A percentile compares a stretch with the other conserved stretches of the same genome.
Conservation (phyloP, 2,329 filamentous ascomycete species). For the Phaeosphaeria sp. region DNA sequence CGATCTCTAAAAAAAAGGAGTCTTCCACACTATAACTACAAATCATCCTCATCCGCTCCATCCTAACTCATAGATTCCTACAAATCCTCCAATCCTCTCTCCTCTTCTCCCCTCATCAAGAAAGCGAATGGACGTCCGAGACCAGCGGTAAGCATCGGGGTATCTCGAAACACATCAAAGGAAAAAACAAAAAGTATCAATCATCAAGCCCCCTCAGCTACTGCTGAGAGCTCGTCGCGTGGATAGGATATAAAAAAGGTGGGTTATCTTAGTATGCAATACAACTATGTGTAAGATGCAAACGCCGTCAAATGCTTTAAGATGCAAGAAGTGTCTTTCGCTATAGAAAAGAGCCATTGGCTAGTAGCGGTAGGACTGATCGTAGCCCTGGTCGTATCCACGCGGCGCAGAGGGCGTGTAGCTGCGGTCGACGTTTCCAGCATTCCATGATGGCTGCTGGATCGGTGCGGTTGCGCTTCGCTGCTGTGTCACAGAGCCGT, state of each 20-base stretch:
- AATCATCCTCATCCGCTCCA: neutral
- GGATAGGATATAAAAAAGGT: neutral
- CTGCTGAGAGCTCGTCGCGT: neutral
- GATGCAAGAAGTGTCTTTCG: neutral
- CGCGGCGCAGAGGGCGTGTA: constrained; percentile 24
- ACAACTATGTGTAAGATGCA: constrained; percentile 8
- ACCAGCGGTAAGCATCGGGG: constrained; percentile 37
- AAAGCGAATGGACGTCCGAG: constrained; percentile 44
- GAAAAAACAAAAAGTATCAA: constrained; percentile 9
- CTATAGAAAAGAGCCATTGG: neutral
- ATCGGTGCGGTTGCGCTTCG: constrained; percentile 45
- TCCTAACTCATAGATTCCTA: neutral
- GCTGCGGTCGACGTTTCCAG: constrained; percentile 23
- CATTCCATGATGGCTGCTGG: constrained; percentile 35
- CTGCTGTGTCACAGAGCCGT: constrained; percentile 32
- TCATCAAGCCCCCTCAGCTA: constrained; percentile 7
- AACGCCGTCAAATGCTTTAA: constrained; percentile 13
- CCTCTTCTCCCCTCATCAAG: constrained; percentile 7
- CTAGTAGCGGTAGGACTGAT: constrained; percentile 19
- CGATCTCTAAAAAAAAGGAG: neutral
- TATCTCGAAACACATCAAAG: constrained; percentile 40
- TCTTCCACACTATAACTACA: neutral
- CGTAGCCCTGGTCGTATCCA: constrained; percentile 26
- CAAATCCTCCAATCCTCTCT: neutral
- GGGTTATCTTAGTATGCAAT: constrained; percentile 21